Evolutionary conservation across 2,329 filamentous ascomycete species (phyloP), one percentile per base, ranked within the genome.

Genomic region (Anisogramma anomala): DNA sequence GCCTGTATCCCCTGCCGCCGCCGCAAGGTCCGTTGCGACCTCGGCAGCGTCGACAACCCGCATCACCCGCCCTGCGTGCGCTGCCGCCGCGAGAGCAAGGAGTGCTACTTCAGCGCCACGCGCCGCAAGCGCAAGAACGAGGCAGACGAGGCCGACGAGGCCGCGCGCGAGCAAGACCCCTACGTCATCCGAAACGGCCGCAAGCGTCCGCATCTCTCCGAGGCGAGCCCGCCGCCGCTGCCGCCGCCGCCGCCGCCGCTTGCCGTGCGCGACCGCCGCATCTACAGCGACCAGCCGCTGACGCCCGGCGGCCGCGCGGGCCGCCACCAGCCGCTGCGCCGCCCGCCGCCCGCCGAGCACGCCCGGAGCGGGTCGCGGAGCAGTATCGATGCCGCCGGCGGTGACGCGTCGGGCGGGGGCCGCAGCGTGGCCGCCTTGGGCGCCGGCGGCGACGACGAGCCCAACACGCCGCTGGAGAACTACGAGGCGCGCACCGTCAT

Each of bases 21-120:
- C 3, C 68, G 73, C 49, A 79, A 79, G 56, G 73, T 79, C 19
- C 68, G 74, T 45, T 78, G 72, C 58, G 74, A 78, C 49, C 62
- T 79, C 6, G 74, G 74, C 43, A 82, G 80, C 54, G 89, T 96
- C 57, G 91, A 96, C 64, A 89, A 91, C 54, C 91, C 91, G 18
- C 79, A 88, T 61, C 86, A 94, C 53, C 89, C 89, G 41, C 91
- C 91, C 2, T 98, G 91, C 61, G 84, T 89, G 45, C 79, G 91
- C 56, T 98, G 91, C 60, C 82, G 87, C 39, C 80, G 91, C 51
- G 91, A 98, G 68, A 86, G 82, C 66, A 96, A 96, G 61, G 82
- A 94, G 55, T 98, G 91, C 68, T 94, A 82, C 71, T 98, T 98
- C 68, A 94, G 87, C 48, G 85, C 87, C 15, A 96, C 88, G 23